Conservation (phyloP, 2,329 filamentous ascomycete species). For the Aspergillus carbonarius region DNA sequence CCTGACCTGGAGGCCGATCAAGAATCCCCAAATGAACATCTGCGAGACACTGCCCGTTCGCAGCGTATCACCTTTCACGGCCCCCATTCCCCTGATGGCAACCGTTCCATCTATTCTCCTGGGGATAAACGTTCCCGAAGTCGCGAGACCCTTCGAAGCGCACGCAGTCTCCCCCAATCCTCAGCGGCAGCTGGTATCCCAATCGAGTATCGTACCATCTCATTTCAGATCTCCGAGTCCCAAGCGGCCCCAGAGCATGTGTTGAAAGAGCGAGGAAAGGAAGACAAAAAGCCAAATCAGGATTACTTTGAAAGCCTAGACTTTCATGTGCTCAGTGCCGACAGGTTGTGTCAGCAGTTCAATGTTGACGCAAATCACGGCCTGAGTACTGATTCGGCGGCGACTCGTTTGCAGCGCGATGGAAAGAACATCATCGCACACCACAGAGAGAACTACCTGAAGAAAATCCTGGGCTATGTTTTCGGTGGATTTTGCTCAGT, state of each 20-base stretch:
- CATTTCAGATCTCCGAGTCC: constrained; percentile 41
- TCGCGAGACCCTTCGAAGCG: constrained; percentile 10
- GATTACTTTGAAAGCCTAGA: constrained; percentile 62
- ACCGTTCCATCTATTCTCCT: not conserved
- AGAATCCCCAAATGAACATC: not conserved
- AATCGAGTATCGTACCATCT: constrained; percentile 41
- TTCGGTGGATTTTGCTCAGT: constrained; percentile 79
- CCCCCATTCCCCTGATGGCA: not conserved
- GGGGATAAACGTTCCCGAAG: constrained; percentile 12
- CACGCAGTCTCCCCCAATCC: constrained; percentile 1
- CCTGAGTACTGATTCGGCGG: constrained; percentile 59
- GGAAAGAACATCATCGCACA: constrained; percentile 68
- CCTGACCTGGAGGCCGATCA: not conserved
- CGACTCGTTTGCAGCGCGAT: constrained; percentile 58
- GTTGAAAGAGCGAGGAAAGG: constrained; percentile 15
- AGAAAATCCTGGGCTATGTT: constrained; percentile 66
- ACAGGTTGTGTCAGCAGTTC: constrained; percentile 61
- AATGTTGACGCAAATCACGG: constrained; percentile 59
- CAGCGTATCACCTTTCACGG: not conserved
- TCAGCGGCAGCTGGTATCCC: constrained; percentile 26
- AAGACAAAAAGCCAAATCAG: constrained; percentile 35
- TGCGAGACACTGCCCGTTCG: not conserved
- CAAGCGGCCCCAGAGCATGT: constrained; percentile 32
- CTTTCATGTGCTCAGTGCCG: constrained; percentile 62
- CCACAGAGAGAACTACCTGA: constrained; percentile 61